Evolutionary conservation across 805 yeast species (phyloP).

Genomic region (Saccharomycopsis schoenii): DNA sequence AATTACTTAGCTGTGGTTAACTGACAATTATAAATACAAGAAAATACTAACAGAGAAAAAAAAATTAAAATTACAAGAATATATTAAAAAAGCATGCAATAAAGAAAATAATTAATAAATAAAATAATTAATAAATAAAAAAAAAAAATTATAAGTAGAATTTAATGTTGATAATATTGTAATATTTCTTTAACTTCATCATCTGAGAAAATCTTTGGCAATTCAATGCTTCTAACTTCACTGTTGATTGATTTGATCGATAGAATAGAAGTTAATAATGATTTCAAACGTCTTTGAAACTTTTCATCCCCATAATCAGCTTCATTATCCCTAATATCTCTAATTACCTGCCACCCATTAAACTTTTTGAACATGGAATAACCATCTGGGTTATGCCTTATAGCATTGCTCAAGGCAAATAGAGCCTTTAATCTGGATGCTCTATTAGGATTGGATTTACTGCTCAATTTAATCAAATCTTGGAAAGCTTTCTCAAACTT

Average conservation of each 20-base stretch:
- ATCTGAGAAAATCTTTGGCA: not conserved
- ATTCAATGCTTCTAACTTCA: not conserved
- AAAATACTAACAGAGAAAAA: too few species aligned
- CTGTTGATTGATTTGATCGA: constrained; percentile 23
- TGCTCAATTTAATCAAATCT: constrained; percentile 36
- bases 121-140: too few species aligned
- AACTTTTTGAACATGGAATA: constrained; percentile 43
- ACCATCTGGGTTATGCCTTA: constrained; percentile 58
- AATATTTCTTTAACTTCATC: not conserved
- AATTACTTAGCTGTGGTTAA: not conserved
- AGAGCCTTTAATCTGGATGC: constrained; percentile 43
- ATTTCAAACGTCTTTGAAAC: constrained; percentile 38
- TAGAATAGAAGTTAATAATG: constrained; percentile 49
- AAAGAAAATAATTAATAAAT: too few species aligned
- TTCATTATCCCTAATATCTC: constrained; percentile 23
- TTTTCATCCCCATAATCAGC: constrained; percentile 14
- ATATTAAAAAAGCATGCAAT: too few species aligned
- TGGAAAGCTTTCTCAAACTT: constrained; percentile 39
- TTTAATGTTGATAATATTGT: not conserved
- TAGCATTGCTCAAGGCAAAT: constrained; percentile 64
- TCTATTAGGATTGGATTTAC: constrained; percentile 16
- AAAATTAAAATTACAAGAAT: too few species aligned
- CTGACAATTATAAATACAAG: too few species aligned
- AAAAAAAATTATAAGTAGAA: not conserved
- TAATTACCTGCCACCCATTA: constrained; percentile 55